Evolutionary conservation across 2,329 filamentous ascomycete genomes (phyloP).

Genomic region (Aspergillus quadricinctus): DNA sequence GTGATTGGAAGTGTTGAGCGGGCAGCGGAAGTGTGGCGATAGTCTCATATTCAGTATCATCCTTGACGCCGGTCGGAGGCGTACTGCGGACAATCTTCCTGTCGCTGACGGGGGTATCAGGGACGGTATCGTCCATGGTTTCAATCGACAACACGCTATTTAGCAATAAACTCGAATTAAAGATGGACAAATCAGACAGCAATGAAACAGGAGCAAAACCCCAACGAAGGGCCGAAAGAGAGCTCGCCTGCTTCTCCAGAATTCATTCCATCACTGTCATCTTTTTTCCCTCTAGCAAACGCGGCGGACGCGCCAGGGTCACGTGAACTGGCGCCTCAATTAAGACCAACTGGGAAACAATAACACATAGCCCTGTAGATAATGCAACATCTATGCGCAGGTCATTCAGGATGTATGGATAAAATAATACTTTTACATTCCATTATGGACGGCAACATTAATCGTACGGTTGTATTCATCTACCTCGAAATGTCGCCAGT

Average conservation of each 20-base stretch:
- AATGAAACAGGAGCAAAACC: neutral
- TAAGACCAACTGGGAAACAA: conserved; percentile 9
- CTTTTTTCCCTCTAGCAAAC: conserved; percentile 16
- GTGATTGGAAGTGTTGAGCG: conserved; percentile 10
- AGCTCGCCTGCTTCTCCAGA: conserved; percentile 6
- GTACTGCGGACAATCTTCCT: conserved; percentile 28
- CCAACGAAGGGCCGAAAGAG: neutral
- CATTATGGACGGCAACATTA: neutral
- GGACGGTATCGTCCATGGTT: conserved; percentile 38
- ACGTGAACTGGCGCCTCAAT: conserved; percentile 22
- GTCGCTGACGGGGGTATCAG: conserved; percentile 38
- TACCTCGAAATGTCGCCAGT: neutral
- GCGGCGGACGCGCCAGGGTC: conserved; percentile 18
- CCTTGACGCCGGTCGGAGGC: conserved; percentile 16
- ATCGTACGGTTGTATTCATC: neutral
- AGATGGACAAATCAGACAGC: neutral
- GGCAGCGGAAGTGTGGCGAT: conserved; percentile 46
- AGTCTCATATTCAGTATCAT: conserved; percentile 44
- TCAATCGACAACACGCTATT: neutral
- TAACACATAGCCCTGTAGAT: neutral
- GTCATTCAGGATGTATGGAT: neutral
- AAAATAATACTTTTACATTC: neutral
- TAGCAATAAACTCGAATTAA: neutral
- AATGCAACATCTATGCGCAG: neutral
- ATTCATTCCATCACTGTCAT: neutral